Percentiles rank a stretch among this genome's conserved stretches.
Conservation (phyloP, 176 grass and related monocot species). For the Cenchrus purpureus region DNA sequence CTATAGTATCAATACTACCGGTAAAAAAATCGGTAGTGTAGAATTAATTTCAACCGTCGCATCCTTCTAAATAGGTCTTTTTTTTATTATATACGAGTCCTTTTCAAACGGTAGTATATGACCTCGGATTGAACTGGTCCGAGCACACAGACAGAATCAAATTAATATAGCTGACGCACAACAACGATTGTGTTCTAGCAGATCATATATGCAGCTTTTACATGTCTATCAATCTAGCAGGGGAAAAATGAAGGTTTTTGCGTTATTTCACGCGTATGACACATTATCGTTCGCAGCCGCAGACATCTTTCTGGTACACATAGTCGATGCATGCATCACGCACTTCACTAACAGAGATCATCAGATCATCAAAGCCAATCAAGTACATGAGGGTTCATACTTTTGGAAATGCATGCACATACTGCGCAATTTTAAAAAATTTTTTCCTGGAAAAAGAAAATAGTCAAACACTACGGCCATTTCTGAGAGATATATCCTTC, state of each 20-base stretch:
- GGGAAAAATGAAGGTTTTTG: not conserved
- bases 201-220: too few species aligned
- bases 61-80: too few species aligned
- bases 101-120: too few species aligned
- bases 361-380: not conserved
- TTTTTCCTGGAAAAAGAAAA: not conserved
- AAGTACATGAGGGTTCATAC: not conserved
- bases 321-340: not conserved
- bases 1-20: too few species aligned
- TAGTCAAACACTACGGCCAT: not conserved
- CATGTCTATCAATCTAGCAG: too few species aligned
- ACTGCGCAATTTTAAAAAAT: too few species aligned
- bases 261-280: not conserved
- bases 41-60: too few species aligned
- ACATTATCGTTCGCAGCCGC: not conserved
- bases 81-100: too few species aligned
- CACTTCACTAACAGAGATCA: not conserved
- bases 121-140: not conserved
- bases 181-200: too few species aligned
- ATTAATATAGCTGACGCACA: too few species aligned
- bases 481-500: not conserved
- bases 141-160: not conserved
- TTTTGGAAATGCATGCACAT: slow-evolving; percentile 11
- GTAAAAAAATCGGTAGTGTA: too few species aligned
- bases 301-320: not conserved